Evolutionary conservation across 1,139 yeast species (phyloP).

Genomic region (Suhomyces wounanorum): DNA sequence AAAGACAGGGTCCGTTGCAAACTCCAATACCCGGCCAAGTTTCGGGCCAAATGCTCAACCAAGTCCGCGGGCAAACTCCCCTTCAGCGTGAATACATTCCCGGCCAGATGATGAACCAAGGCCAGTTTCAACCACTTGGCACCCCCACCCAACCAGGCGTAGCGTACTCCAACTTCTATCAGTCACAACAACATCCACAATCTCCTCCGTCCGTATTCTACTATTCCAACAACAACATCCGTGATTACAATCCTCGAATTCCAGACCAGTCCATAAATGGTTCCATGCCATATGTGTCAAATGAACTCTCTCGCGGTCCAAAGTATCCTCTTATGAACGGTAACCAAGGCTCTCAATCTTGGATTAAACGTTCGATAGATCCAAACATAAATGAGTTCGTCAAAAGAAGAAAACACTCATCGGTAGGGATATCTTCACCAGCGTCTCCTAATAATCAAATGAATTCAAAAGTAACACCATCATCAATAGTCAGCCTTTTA

Average conservation of each 20-base stretch:
- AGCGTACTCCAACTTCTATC: not conserved
- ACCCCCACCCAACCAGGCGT: not conserved
- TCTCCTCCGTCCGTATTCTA: not conserved
- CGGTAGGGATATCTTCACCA: slow-evolving; percentile 1
- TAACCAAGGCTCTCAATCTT: not conserved
- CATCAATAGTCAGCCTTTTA: slow-evolving; percentile 22
- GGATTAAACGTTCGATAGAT: not conserved
- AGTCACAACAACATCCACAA: not conserved
- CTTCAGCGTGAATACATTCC: not conserved
- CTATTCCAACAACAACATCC: not conserved
- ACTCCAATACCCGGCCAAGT: not conserved
- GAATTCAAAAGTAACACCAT: slow-evolving; percentile 13
- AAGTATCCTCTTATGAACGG: not conserved
- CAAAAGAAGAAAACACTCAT: slow-evolving; percentile 2
- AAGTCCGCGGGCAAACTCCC: not conserved
- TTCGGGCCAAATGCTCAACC: not conserved
- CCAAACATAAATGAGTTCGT: not conserved
- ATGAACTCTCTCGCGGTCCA: not conserved
- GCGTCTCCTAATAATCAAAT: not conserved
- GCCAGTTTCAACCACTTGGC: not conserved
- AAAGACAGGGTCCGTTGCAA: not conserved
- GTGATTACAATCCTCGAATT: not conserved
- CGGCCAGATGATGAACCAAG: not conserved
- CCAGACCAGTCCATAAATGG: not conserved
- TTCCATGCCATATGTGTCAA: not conserved